A percentile compares a stretch with the other conserved stretches of the same genome.
Evolutionary conservation across 495 filamentous ascomycete species (phyloP).

Genomic region (Cladorrhinum samala): DNA sequence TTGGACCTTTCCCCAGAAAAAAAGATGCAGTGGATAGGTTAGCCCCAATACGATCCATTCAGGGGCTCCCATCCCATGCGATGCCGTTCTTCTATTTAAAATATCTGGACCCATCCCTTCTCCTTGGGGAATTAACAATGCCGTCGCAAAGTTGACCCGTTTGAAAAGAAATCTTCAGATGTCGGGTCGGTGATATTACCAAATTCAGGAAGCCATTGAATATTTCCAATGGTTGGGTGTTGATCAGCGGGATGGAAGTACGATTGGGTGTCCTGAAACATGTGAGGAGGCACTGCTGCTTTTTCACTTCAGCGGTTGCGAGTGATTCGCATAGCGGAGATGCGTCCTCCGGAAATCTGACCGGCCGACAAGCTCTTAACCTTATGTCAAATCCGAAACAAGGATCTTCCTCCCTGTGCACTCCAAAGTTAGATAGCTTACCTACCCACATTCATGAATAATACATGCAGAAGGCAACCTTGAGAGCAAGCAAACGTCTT

Average conservation of each 20-base stretch:
- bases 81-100: background rate
- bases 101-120: background rate
- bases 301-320: no score
- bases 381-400: no score
- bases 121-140: background rate
- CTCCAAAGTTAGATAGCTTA: no score
- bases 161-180: no score
- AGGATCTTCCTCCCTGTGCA: no score
- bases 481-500: background rate
- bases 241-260: background rate
- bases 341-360: background rate
- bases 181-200: no score
- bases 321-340: background rate
- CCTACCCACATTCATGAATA: no score
- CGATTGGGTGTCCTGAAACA: background rate
- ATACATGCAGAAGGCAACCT: background rate
- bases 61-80: background rate
- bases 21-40: no score
- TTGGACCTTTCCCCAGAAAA: background rate
- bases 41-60: background rate
- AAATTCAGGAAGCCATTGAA: background rate
- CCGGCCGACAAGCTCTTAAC: no score
- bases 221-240: background rate
- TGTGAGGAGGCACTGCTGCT: background rate
- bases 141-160: background rate